phyloP scores from a whole-genome alignment of 2,329 filamentous ascomycete genomes.

The Exserohilum turcica region DNA sequence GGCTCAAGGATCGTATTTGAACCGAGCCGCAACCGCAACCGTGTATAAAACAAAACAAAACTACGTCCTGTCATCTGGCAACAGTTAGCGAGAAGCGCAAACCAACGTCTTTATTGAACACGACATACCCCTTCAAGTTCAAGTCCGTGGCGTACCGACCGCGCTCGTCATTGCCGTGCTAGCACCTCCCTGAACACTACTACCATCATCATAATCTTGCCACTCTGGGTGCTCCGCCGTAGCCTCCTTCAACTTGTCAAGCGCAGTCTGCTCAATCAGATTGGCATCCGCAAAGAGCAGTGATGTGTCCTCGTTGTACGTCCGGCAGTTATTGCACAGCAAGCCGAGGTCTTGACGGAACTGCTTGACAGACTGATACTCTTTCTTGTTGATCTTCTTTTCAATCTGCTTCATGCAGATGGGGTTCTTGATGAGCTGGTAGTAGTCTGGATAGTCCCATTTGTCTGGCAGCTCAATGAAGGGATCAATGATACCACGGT shows the following conservation, averaged over 20 bases:
- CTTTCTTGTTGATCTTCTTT: conserved; percentile 93
- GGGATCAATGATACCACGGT: conserved; percentile 86
- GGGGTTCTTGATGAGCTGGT: conserved; percentile 85
- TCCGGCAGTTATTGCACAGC: conserved; percentile 88
- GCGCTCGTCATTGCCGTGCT: conserved; percentile 41
- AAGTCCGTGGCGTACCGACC: conserved; percentile 40
- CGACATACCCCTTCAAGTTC: conserved; percentile 17
- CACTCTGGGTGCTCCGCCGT: conserved; percentile 62
- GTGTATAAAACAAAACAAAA: too few relatives aligned
- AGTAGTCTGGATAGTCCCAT: conserved; percentile 92
- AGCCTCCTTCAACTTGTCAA: conserved; percentile 60
- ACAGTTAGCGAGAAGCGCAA: too few relatives aligned
- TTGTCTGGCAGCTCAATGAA: conserved; percentile 92
- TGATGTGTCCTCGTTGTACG: conserved; percentile 96
- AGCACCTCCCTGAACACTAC: conserved; percentile 55
- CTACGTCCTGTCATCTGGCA: too few relatives aligned
- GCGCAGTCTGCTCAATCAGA: conserved; percentile 72
- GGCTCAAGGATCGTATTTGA: too few relatives aligned
- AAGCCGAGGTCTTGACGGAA: conserved; percentile 82
- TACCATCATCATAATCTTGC: conserved; percentile 61
- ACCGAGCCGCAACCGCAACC: too few relatives aligned
- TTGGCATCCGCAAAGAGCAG: conserved; percentile 91
- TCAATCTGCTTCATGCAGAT: conserved; percentile 97
- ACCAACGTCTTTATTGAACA: too few relatives aligned
- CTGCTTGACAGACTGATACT: conserved; percentile 81